Conservation (phyloP, 179 eudicot species). For the Patellifolia procumbens region DNA sequence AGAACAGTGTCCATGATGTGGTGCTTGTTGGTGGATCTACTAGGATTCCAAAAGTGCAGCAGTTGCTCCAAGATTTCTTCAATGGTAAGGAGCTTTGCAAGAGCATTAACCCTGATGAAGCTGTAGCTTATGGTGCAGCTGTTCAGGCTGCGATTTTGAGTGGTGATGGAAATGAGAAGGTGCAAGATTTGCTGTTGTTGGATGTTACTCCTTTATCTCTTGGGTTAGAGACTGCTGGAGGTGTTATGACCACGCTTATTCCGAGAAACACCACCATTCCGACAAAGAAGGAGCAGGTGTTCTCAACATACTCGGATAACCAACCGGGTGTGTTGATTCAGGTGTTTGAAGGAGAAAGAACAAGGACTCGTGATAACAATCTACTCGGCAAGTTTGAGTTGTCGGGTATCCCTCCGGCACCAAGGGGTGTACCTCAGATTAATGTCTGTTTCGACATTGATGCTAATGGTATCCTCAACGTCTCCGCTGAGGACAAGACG, state of each 20-base stretch:
- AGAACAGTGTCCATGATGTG: conserved; percentile 49
- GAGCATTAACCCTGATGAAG: conserved; percentile 66
- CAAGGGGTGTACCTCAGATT: conserved; percentile 63
- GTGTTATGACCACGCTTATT: conserved; percentile 58
- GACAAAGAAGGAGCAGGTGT: conserved; percentile 54
- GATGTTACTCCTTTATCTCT: conserved; percentile 63
- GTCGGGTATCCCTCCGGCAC: conserved; percentile 58
- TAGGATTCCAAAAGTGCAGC: conserved; percentile 67
- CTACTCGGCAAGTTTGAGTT: conserved; percentile 59
- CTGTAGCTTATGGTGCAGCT: conserved; percentile 71
- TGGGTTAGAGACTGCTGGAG: conserved; percentile 58
- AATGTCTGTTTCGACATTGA: conserved; percentile 65
- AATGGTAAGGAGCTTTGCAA: conserved; percentile 78
- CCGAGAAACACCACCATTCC: conserved; percentile 66
- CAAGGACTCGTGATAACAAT: conserved; percentile 54
- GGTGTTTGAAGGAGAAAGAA: conserved; percentile 66
- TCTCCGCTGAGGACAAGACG: conserved; percentile 60
- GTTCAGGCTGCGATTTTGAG: conserved; percentile 69
- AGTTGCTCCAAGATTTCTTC: conserved; percentile 67
- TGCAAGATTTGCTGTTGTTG: conserved; percentile 49
- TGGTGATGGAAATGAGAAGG: conserved; percentile 59
- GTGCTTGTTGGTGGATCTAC: conserved; percentile 73
- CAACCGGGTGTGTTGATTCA: conserved; percentile 56
- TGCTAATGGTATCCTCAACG: conserved; percentile 62
- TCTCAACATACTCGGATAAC: conserved; percentile 50